These are phyloP conservation scores for Lodderomyces oxycetoniae DNA, from an alignment of 1,139 yeast genomes.

Conservation along the genomic window DNA sequence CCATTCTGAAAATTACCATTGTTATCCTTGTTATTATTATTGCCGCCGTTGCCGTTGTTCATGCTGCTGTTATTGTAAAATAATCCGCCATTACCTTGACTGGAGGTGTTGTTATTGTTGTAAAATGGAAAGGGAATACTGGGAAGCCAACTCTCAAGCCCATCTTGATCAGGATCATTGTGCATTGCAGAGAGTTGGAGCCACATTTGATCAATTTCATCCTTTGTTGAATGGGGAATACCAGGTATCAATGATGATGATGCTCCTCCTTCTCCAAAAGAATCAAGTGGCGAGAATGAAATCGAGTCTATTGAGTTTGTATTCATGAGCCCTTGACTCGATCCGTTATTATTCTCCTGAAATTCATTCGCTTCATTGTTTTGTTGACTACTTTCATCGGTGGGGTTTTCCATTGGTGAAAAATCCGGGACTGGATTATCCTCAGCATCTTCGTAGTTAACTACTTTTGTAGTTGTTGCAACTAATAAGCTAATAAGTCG, in stretches of 20 bases:
- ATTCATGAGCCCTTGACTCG: too few relatives aligned
- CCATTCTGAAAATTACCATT: background rate
- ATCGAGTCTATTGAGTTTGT: too few relatives aligned
- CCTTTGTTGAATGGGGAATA: background rate
- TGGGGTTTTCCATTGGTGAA: too few relatives aligned
- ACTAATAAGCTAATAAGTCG: conserved; percentile 12
- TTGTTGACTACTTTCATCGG: too few relatives aligned
- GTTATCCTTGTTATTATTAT: background rate
- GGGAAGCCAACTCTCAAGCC: background rate
- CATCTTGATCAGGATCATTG: conserved; percentile 13
- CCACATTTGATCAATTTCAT: conserved; percentile 30
- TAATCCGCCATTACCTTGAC: too few relatives aligned
- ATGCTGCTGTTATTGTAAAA: too few relatives aligned
- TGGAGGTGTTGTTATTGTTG: background rate
- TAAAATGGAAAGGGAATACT: background rate
- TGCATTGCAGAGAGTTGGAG: conserved; percentile 26
- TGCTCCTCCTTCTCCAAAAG: too few relatives aligned
- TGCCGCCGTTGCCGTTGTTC: background rate
- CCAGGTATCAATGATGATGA: too few relatives aligned
- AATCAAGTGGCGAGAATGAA: too few relatives aligned
- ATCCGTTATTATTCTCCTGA: too few relatives aligned
- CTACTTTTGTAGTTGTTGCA: conserved; percentile 9
- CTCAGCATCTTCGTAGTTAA: conserved; percentile 5
- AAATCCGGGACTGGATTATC: conserved; percentile 5
- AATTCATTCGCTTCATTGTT: too few relatives aligned